Conservation (phyloP, 2,329 filamentous ascomycete species). For the Dactylellina cionopaga region DNA sequence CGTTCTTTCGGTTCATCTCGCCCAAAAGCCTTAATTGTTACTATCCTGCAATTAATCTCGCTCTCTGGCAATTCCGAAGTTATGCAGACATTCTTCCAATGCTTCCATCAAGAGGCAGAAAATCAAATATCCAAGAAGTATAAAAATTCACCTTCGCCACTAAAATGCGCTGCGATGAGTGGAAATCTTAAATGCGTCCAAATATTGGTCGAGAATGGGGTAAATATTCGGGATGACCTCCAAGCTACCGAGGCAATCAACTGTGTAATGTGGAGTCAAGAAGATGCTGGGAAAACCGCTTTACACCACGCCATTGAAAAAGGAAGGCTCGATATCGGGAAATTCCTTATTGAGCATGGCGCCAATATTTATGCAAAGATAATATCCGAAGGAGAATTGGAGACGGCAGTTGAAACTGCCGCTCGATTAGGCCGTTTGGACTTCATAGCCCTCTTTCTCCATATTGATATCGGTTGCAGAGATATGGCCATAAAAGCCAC, state of each 20-base stretch:
- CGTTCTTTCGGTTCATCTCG: too few species aligned
- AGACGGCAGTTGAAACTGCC: neutral
- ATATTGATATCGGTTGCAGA: neutral
- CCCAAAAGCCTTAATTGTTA: too few species aligned
- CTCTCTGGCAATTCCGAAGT: too few species aligned
- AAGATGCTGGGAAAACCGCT: neutral
- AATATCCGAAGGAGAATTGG: neutral
- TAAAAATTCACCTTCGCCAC: neutral
- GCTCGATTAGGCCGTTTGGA: conserved; percentile 3
- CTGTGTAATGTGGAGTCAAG: neutral
- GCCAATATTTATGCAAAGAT: neutral
- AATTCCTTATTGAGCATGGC: conserved; percentile 12
- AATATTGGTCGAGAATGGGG: conserved; percentile 7
- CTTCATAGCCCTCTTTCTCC: conserved; percentile 12
- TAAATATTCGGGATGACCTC: neutral
- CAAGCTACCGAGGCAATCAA: neutral
- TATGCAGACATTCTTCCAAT: too few species aligned
- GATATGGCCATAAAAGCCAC: neutral
- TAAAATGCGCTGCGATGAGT: neutral
- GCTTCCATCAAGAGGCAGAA: too few species aligned
- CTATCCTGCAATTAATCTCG: too few species aligned
- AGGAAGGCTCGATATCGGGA: neutral
- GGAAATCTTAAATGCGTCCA: neutral
- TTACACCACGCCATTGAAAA: neutral
- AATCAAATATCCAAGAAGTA: neutral